Base-by-base conservation (phyloP, 2,329 filamentous ascomycete species). In the Pseudogymnoascus sp. region DNA sequence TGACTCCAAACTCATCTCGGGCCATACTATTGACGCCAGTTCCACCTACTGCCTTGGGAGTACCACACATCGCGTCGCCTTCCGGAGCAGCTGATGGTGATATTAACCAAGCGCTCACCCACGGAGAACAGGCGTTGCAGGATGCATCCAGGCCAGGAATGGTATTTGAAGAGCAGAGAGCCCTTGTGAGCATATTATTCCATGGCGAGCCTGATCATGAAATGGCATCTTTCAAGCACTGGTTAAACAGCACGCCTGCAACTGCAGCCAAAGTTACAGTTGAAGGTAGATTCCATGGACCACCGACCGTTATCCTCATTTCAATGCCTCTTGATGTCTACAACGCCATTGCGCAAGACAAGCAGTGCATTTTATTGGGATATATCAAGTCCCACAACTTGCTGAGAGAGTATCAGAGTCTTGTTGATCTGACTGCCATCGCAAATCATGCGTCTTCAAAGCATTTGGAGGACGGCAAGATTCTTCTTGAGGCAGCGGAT, bases 321-420 rank as follows among this genome's bases (percentile, higher is more conserved):
- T 87, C 85, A 3, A 87, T 88, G 82, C 84, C 85, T 3, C 79
- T 82, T 64, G 79, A 80, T 4, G 79, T 88, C 13, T 88, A 84
- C 83, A 84, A 82, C 67, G 79, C 86, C 21, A 82, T 88, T 6
- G 82, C 86, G 73, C 82, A 86, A 65, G 84, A 87, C 67, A 86
- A 87, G 69, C 84, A 87, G 21, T 88, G 85, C 73, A 85, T 82
- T 67, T 87, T 85, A 65, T 71, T 88, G 53, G 86, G 86, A 33
- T 85, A 85, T 67, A 82, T 88, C 67, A 86, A 81, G 68, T 87
- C 86, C 0, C 84, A 86, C 69, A 88, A 88, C 73, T 84, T 88
- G 81, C 82, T 84, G 7, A 82, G 84, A 62, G 77, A 87, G 7
- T 87, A 88, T 70, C 80, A 86, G 64, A 79, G 80, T 37, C 75